Conservation (phyloP, 768 basidiomycete species). For the Epithele typhae region DNA sequence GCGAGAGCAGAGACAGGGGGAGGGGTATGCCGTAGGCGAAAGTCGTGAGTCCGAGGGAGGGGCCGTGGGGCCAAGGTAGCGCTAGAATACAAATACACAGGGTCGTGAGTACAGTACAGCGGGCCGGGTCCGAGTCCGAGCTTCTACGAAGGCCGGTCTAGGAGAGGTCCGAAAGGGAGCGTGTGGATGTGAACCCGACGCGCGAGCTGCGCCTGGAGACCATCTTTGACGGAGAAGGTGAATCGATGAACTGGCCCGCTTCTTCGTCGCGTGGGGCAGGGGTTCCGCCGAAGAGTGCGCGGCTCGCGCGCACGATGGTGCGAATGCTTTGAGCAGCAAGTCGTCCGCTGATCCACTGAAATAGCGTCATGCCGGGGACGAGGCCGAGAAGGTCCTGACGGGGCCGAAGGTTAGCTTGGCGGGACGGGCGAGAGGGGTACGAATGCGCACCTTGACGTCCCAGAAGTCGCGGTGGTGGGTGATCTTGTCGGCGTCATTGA, state of each 20-base stretch:
- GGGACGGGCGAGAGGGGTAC: not conserved
- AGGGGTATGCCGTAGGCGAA: too few relatives aligned
- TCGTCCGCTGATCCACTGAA: slow-evolving; percentile 66
- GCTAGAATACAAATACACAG: too few relatives aligned
- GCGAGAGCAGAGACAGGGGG: too few relatives aligned
- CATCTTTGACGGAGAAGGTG: not conserved
- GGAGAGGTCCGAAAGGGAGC: too few relatives aligned
- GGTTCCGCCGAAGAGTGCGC: slow-evolving; percentile 10
- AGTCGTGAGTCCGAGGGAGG: too few relatives aligned
- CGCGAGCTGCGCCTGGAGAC: too few relatives aligned
- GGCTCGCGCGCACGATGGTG: slow-evolving; percentile 17
- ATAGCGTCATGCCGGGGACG: slow-evolving; percentile 61
- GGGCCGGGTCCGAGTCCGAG: too few relatives aligned
- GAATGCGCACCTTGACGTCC: slow-evolving; percentile 50
- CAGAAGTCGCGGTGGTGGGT: slow-evolving; percentile 78
- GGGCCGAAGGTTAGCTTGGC: not conserved
- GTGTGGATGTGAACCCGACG: not conserved
- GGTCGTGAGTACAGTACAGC: too few relatives aligned
- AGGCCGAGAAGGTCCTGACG: slow-evolving; percentile 60
- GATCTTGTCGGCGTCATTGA: slow-evolving; percentile 80
- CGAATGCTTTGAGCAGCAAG: slow-evolving; percentile 52
- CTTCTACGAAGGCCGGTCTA: too few relatives aligned
- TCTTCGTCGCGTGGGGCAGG: slow-evolving; percentile 11
- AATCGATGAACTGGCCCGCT: not conserved
- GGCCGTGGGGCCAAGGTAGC: too few relatives aligned